Conservation (phyloP, 768 basidiomycete genomes). For the Fibroporia radiculosa region DNA sequence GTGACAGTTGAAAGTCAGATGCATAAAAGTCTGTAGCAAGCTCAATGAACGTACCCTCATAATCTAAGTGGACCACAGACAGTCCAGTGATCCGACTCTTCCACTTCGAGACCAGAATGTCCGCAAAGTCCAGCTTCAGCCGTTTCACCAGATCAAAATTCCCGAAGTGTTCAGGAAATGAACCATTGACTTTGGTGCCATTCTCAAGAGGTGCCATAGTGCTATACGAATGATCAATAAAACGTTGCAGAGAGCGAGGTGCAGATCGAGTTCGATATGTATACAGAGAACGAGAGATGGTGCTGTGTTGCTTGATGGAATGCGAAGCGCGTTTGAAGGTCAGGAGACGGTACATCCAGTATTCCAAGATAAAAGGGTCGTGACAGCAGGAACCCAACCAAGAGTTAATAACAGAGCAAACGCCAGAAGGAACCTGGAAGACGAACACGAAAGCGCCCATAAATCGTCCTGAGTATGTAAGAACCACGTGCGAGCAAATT, state of each 20-base stretch:
- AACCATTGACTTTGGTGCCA: neutral
- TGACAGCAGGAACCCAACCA: too few relatives aligned
- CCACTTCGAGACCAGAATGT: conserved; percentile 84
- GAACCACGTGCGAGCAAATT: too few relatives aligned
- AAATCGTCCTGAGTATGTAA: too few relatives aligned
- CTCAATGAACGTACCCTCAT: conserved; percentile 54
- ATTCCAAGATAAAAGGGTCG: neutral
- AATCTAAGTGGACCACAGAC: conserved; percentile 84
- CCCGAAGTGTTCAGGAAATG: conserved; percentile 32
- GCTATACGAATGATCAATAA: conserved; percentile 6
- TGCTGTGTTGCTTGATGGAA: neutral
- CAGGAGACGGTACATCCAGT: conserved; percentile 7
- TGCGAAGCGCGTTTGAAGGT: neutral
- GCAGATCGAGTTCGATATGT: neutral
- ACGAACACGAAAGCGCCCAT: too few relatives aligned
- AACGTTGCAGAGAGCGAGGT: neutral
- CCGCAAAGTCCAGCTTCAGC: conserved; percentile 71
- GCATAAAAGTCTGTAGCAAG: neutral
- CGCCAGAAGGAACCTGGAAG: too few relatives aligned
- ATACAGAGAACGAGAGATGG: conserved; percentile 3
- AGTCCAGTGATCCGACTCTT: conserved; percentile 81
- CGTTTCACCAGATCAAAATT: conserved; percentile 81
- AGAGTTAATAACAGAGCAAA: too few relatives aligned
- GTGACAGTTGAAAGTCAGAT: neutral
- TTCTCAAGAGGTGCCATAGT: conserved; percentile 14